Percentiles rank a stretch among this genome's conserved stretches.
These are phyloP conservation scores for Pyracantha coccinea DNA, from an alignment of 331 rosid species.

Conservation along the genomic window DNA sequence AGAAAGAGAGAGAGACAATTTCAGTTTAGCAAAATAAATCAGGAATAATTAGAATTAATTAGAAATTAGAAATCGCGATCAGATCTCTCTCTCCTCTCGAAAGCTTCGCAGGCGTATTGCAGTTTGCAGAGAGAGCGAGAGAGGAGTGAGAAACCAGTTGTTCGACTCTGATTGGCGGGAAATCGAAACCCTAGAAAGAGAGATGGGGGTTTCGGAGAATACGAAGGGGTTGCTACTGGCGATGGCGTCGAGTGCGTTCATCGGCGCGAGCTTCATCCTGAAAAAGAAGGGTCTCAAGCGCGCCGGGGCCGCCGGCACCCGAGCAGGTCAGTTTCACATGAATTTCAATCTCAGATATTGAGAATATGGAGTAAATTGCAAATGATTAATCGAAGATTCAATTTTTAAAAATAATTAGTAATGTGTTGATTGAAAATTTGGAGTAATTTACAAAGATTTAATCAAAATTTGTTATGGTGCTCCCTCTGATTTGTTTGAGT, in stretches of 20 bases:
- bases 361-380: not conserved
- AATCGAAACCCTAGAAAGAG: slow-evolving; percentile 6
- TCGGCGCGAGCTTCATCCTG: slow-evolving; percentile 83
- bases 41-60: not conserved
- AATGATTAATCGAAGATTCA: not conserved
- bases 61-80: not conserved
- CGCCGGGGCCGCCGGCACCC: slow-evolving; percentile 66
- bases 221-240: slow-evolving; percentile 65
- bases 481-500: not conserved
- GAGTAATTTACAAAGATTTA: not conserved
- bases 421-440: not conserved
- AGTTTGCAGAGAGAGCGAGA: not conserved
- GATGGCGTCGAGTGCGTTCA: slow-evolving; percentile 72
- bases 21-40: not conserved
- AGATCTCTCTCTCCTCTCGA: not conserved
- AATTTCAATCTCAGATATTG: not conserved
- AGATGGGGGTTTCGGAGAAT: slow-evolving; percentile 69
- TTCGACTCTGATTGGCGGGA: slow-evolving; percentile 24
- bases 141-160: not conserved
- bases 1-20: not conserved
- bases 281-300: slow-evolving; percentile 94
- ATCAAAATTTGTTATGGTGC: not conserved
- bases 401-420: no score
- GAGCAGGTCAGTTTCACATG: slow-evolving; percentile 52
- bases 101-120: not conserved